Conservation (phyloP, 139 green algal species). For the Asterochloris erici region DNA sequence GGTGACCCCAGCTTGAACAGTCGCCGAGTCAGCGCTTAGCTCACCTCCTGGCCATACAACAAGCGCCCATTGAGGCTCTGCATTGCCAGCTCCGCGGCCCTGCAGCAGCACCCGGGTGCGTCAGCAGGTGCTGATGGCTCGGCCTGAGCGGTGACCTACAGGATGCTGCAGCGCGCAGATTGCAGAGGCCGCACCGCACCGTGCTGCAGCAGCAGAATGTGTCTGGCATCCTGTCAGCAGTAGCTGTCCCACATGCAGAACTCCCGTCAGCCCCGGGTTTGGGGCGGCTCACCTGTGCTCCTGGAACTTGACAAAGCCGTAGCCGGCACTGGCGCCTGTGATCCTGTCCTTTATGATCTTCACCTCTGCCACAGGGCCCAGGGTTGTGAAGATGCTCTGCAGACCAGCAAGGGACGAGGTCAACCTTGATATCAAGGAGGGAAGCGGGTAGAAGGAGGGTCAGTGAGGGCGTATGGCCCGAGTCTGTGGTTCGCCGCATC, state of each 20-base stretch:
- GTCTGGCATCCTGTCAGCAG: too few species aligned
- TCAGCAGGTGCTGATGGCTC: neutral
- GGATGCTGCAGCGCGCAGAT: too few species aligned
- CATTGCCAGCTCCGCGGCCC: constrained; percentile 32
- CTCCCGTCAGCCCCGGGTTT: too few species aligned
- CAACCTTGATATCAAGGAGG: too few species aligned
- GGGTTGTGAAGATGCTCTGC: constrained; percentile 38
- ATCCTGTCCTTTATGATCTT: constrained; percentile 66
- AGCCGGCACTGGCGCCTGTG: constrained; percentile 50
- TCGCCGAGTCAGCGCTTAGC: neutral
- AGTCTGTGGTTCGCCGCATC: too few species aligned
- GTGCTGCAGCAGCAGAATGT: too few species aligned
- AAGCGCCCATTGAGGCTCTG: constrained; percentile 29
- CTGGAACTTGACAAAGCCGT: constrained; percentile 69
- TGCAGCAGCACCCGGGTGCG: constrained; percentile 9
- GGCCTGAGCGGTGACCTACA: too few species aligned
- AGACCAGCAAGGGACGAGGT: neutral
- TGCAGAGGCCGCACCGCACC: too few species aligned
- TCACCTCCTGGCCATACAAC: constrained; percentile 43
- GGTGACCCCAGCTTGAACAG: too few species aligned
- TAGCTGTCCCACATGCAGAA: too few species aligned
- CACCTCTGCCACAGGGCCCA: constrained; percentile 39
- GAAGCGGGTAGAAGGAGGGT: too few species aligned
- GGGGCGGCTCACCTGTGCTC: constrained; percentile 25
- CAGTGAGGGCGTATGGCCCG: too few species aligned